phyloP scores from a whole-genome alignment of 345 rosid species.

The Gossypium thurberi region DNA sequence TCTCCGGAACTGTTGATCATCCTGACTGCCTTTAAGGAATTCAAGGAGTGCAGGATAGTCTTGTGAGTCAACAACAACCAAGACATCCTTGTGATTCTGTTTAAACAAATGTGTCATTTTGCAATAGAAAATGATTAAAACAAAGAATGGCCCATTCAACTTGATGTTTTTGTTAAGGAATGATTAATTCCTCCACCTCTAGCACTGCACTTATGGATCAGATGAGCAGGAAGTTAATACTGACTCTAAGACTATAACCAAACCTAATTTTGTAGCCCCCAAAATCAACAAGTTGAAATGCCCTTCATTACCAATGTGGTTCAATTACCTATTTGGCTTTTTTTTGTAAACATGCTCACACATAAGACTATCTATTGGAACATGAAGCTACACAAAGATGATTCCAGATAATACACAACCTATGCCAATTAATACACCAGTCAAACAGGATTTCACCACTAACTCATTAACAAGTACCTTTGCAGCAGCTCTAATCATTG shows the following conservation, averaged over 20 bases:
- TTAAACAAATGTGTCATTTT: conserved; percentile 11
- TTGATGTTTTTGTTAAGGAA: background rate
- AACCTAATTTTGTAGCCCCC: background rate
- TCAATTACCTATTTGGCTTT: background rate
- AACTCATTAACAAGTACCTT: conserved; percentile 39
- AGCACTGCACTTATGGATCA: background rate
- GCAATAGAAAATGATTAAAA: conserved; percentile 5
- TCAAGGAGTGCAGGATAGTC: conserved; percentile 74
- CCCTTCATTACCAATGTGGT: background rate
- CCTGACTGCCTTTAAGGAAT: conserved; percentile 54
- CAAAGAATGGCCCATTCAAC: conserved; percentile 4
- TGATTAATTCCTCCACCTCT: background rate
- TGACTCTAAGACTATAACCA: background rate
- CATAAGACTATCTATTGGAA: background rate
- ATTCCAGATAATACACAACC: background rate
- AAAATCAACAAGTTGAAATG: background rate
- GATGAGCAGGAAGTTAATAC: background rate
- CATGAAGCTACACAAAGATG: background rate
- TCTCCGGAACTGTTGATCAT: conserved; percentile 62
- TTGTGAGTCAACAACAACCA: conserved; percentile 71
- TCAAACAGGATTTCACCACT: background rate
- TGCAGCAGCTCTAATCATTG: conserved; percentile 97
- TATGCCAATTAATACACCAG: background rate
- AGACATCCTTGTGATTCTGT: conserved; percentile 93
- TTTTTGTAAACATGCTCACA: background rate